Conservation (phyloP, 441 rosid species). For the Flueggea neowawraea region DNA sequence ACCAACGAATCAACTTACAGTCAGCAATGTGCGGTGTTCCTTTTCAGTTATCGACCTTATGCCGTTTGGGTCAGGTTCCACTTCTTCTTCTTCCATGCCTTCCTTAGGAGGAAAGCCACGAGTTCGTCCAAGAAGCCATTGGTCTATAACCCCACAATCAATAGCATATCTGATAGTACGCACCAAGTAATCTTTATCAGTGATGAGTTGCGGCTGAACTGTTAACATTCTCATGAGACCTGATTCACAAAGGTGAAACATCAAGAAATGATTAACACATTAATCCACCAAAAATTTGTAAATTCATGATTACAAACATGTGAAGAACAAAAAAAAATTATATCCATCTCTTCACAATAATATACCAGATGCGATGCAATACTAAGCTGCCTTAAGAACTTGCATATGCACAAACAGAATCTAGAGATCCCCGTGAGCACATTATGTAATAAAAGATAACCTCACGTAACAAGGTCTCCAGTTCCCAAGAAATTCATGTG, state of each 20-base stretch:
- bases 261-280: too few relatives aligned
- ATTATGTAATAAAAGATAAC: too few relatives aligned
- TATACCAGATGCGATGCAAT: too few relatives aligned
- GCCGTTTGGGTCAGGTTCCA: constrained; percentile 58
- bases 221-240: constrained; percentile 86
- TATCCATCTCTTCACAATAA: too few relatives aligned
- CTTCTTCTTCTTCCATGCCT: constrained; percentile 54
- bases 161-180: constrained; percentile 65
- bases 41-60: constrained; percentile 57
- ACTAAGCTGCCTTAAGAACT: too few relatives aligned
- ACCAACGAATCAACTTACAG: constrained; percentile 26
- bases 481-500: too few relatives aligned
- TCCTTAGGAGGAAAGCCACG: constrained; percentile 78
- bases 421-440: too few relatives aligned
- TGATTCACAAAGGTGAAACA: constrained; percentile 17
- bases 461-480: too few relatives aligned
- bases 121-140: constrained; percentile 61
- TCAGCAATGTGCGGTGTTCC: constrained; percentile 51
- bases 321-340: too few relatives aligned
- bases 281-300: too few relatives aligned
- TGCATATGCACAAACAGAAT: too few relatives aligned
- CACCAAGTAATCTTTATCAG: constrained; percentile 65
- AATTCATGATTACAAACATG: too few relatives aligned
- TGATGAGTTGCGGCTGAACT: constrained; percentile 59
- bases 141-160: constrained; percentile 79